phyloP scores from a whole-genome alignment of 2,329 filamentous ascomycete species.

The Ustilaginoidea virens region DNA sequence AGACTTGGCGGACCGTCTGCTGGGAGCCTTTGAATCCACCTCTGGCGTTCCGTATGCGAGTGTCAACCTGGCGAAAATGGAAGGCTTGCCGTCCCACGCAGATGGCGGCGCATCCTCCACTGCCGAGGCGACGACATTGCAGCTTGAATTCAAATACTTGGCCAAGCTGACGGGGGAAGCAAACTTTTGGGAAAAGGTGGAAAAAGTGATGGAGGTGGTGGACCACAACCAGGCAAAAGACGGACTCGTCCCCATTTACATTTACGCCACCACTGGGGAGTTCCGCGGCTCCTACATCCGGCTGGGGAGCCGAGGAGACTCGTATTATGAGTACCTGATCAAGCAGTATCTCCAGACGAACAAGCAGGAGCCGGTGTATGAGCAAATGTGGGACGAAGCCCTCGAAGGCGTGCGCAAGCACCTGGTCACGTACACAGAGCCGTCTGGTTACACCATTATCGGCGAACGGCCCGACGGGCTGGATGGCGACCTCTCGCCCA shows the following conservation, averaged over 20 bases:
- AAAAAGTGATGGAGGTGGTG: slow-evolving; percentile 82
- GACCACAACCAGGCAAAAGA: slow-evolving; percentile 68
- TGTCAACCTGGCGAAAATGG: slow-evolving; percentile 65
- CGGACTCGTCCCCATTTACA: slow-evolving; percentile 82
- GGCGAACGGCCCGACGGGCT: slow-evolving; percentile 73
- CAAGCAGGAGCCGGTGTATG: slow-evolving; percentile 69
- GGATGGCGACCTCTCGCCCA: slow-evolving; percentile 49
- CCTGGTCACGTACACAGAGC: slow-evolving; percentile 74
- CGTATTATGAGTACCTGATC: slow-evolving; percentile 97
- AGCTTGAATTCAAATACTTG: slow-evolving; percentile 95
- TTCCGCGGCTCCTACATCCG: slow-evolving; percentile 81
- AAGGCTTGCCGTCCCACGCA: slow-evolving; percentile 66
- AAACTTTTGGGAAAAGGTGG: slow-evolving; percentile 80
- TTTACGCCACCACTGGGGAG: slow-evolving; percentile 61
- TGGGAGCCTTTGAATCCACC: slow-evolving; percentile 74
- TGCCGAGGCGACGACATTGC: slow-evolving; percentile 79
- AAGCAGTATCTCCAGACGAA: slow-evolving; percentile 96
- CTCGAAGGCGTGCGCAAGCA: slow-evolving; percentile 79
- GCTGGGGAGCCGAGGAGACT: slow-evolving; percentile 85
- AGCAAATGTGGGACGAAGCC: slow-evolving; percentile 84
- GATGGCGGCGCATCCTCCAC: slow-evolving; percentile 85
- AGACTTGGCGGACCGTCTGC: slow-evolving; percentile 74
- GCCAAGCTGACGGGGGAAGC: slow-evolving; percentile 87
- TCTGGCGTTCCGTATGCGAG: slow-evolving; percentile 85
- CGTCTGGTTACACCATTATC: slow-evolving; percentile 71